Conservation (phyloP, 192 early-diverging fungal genomes). For the Coemansia sp. region DNA sequence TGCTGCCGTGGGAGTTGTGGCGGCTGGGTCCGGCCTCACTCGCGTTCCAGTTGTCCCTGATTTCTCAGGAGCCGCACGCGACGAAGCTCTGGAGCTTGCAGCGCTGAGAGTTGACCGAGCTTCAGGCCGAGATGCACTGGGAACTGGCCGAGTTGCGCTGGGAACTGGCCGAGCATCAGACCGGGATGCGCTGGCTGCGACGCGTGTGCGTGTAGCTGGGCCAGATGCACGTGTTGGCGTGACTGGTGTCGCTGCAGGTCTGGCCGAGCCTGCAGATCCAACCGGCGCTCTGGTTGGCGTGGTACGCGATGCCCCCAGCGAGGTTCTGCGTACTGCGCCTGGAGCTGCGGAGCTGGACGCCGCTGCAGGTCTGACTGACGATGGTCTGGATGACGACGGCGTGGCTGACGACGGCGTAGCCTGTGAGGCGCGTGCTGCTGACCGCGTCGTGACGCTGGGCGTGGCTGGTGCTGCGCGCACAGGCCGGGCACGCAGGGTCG, state of each 20-base stretch:
- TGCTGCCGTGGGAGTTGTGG: conserved; percentile 6
- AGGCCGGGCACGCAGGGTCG: background rate
- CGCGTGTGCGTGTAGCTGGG: conserved; percentile 3
- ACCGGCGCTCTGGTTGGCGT: conserved; percentile 5
- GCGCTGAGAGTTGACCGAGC: background rate
- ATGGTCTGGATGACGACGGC: background rate
- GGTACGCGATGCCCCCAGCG: conserved; percentile 5
- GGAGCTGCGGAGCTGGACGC: background rate
- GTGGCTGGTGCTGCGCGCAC: conserved; percentile 5
- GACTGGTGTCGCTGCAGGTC: background rate
- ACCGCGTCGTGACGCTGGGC: conserved; percentile 8
- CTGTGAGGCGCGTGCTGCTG: conserved; percentile 11
- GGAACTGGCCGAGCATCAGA: background rate
- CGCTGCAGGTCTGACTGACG: conserved; percentile 1
- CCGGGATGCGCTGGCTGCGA: background rate
- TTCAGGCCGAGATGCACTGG: background rate
- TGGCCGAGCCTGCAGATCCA: background rate
- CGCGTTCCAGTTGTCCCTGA: background rate
- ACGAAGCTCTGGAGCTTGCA: background rate
- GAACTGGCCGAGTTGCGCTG: background rate
- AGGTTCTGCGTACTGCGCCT: background rate
- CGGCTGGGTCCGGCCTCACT: background rate
- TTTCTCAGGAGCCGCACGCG: background rate
- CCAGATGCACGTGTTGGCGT: conserved; percentile 7
- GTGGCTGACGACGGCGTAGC: conserved; percentile 5